Conservation (phyloP, 495 filamentous ascomycete species). For the Aspergillus homomorphus region DNA sequence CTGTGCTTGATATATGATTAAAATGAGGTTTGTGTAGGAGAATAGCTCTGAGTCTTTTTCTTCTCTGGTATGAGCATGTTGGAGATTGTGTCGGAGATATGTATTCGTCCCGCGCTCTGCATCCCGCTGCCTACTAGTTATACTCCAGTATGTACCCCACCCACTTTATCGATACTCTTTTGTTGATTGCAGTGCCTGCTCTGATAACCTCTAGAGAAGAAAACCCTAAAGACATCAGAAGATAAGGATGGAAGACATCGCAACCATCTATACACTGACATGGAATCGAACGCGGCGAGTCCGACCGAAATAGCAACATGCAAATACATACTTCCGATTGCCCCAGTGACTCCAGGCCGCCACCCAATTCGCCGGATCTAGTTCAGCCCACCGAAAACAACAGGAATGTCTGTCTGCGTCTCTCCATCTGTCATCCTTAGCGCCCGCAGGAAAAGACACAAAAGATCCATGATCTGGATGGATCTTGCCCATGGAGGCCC, state of each 20-base stretch:
- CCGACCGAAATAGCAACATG: not conserved
- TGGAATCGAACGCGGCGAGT: not conserved
- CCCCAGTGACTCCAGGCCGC: not conserved
- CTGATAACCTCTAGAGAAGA: no score
- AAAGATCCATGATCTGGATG: not conserved
- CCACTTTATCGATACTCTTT: no score
- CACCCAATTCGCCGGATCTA: not conserved
- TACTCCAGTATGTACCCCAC: no score
- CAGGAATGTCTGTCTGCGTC: not conserved
- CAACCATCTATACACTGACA: not conserved
- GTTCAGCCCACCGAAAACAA: not conserved
- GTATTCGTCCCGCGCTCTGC: not conserved
- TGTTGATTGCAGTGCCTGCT: no score
- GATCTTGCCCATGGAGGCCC: not conserved
- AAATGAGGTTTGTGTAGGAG: no score
- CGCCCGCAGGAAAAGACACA: not conserved
- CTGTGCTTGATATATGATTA: no score
- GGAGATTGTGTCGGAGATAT: not conserved
- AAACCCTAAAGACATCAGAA: no score
- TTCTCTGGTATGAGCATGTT: no score
- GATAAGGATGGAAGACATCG: not conserved
- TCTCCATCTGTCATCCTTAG: not conserved
- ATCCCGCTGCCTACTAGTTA: no score
- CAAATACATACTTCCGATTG: not conserved
- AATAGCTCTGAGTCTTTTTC: no score